Conservation (phyloP, 2,329 filamentous ascomycete genomes). For the Albifimbria verrucaria region DNA sequence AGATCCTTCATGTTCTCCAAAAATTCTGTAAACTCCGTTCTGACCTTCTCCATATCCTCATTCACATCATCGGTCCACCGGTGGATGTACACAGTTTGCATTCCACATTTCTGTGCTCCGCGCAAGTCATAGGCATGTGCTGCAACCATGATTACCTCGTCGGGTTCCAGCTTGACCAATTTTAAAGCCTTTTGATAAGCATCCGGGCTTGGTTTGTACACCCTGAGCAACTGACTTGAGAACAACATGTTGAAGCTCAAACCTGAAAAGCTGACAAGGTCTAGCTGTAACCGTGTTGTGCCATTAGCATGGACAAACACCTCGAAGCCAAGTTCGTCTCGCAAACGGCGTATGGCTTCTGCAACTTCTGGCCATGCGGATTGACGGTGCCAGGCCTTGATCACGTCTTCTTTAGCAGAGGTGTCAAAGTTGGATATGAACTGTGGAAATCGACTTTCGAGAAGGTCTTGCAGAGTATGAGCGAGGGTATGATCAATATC, state of each 20-base stretch:
- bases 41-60: slow-evolving; percentile 40
- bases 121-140: slow-evolving; percentile 53
- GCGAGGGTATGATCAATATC: slow-evolving; percentile 50
- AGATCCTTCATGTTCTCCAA: slow-evolving; percentile 18
- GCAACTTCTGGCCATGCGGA: slow-evolving; percentile 49
- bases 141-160: slow-evolving; percentile 50
- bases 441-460: slow-evolving; percentile 13
- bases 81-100: slow-evolving; percentile 50
- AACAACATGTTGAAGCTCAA: slow-evolving; percentile 50
- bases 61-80: slow-evolving; percentile 51
- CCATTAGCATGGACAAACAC: slow-evolving; percentile 53
- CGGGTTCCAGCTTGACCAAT: slow-evolving; percentile 38
- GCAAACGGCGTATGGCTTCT: slow-evolving; percentile 35
- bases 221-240: slow-evolving; percentile 46
- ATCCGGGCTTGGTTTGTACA: slow-evolving; percentile 44
- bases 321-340: slow-evolving; percentile 31
- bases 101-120: slow-evolving; percentile 43
- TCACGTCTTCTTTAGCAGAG: slow-evolving; percentile 17
- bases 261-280: slow-evolving; percentile 43
- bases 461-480: slow-evolving; percentile 33
- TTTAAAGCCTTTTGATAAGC: slow-evolving; percentile 43
- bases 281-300: slow-evolving; percentile 51
- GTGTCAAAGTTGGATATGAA: slow-evolving; percentile 5
- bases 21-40: slow-evolving; percentile 34
- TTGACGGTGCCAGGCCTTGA: slow-evolving; percentile 45